A percentile compares a stretch with the other conserved stretches of the same genome.
These are phyloP conservation scores for Trypanosoma mega DNA, from an alignment of 208 protist species.

Conservation along the genomic window DNA sequence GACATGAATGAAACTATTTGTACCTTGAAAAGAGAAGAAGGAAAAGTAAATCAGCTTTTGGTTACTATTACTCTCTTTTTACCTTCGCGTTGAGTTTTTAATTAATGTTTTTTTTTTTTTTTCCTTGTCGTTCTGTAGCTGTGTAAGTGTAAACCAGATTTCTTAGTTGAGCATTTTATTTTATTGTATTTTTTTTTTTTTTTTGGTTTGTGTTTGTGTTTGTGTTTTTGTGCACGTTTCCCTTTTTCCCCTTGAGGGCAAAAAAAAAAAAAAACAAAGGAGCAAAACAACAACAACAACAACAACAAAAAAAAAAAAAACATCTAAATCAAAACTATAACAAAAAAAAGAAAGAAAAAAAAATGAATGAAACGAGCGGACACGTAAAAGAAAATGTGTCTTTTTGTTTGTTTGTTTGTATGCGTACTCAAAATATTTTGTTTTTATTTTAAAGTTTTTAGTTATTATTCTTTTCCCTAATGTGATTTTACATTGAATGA, in stretches of 20 bases:
- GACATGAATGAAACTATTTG: too few relatives aligned
- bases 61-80: conserved; percentile 2
- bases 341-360: too few relatives aligned
- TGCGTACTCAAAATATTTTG: too few relatives aligned
- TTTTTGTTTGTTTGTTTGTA: conserved; percentile 6
- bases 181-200: conserved; percentile 8
- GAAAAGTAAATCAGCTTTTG: conserved; percentile 6
- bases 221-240: conserved; percentile 4
- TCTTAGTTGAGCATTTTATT: not conserved
- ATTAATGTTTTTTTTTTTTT: conserved; percentile 2
- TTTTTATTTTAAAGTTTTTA: too few relatives aligned
- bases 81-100: not conserved
- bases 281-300: conserved; percentile 1
- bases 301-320: conserved; percentile 12
- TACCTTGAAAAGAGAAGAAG: not conserved
- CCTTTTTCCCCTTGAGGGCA: not conserved
- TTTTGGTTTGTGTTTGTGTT: not conserved
- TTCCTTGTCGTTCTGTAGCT: not conserved
- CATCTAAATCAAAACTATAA: too few relatives aligned
- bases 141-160: not conserved
- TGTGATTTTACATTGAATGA: too few relatives aligned
- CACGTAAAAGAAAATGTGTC: not conserved
- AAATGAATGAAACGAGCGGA: too few relatives aligned
- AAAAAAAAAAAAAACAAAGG: not conserved
- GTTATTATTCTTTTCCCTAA: too few relatives aligned